phyloP scores from a whole-genome alignment of 2,329 filamentous ascomycete species.

The Chaetomium sp. region DNA sequence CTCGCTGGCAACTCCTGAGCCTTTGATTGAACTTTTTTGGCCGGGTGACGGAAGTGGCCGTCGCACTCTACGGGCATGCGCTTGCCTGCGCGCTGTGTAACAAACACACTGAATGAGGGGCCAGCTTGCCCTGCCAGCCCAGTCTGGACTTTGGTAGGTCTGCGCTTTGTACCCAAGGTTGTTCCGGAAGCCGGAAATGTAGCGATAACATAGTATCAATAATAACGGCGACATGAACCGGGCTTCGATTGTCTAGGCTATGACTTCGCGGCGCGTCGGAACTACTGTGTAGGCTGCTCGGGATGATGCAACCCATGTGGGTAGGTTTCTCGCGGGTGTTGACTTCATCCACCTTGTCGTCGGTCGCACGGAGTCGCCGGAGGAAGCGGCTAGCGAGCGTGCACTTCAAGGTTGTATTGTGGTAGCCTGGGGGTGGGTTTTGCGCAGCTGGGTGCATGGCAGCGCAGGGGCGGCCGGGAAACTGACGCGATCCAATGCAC shows the following conservation, averaged over 20 bases:
- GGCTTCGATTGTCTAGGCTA: too few relatives aligned
- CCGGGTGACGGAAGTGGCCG: constrained; percentile 3
- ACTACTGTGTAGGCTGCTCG: not conserved
- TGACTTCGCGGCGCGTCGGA: too few relatives aligned
- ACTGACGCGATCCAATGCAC: constrained; percentile 24
- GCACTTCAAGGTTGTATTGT: not conserved
- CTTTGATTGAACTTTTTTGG: not conserved
- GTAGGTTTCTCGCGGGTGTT: not conserved
- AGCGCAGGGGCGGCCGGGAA: constrained; percentile 7
- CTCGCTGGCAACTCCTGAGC: not conserved
- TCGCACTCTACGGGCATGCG: constrained; percentile 1
- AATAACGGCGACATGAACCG: too few relatives aligned
- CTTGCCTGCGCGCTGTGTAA: constrained; percentile 9
- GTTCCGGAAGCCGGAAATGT: not conserved
- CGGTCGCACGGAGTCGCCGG: constrained; percentile 19
- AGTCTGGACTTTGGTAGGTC: not conserved
- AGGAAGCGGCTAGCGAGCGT: not conserved
- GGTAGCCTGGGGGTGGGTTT: not conserved
- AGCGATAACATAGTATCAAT: not conserved
- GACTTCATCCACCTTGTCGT: not conserved
- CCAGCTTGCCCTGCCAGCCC: too few relatives aligned
- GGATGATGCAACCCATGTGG: not conserved
- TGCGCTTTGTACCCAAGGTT: not conserved
- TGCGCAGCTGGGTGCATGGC: not conserved
- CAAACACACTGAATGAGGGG: not conserved